A percentile compares a stretch with the other conserved stretches of the same genome.
phyloP scores from a whole-genome alignment of 345 rosid species.

The Citrus inodora region DNA sequence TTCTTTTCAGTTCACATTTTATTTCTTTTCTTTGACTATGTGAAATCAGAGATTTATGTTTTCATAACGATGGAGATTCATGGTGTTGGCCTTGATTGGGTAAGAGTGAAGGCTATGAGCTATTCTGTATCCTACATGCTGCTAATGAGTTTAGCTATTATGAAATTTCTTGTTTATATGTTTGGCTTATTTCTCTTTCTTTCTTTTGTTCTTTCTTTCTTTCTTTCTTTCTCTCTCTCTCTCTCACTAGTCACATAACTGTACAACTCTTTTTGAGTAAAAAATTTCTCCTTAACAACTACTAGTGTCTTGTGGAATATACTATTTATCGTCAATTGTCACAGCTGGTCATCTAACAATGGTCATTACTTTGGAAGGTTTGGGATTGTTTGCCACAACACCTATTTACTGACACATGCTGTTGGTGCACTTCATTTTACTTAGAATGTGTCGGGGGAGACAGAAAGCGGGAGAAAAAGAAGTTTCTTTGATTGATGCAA shows the following conservation, averaged over 20 bases:
- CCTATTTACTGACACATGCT: constrained; percentile 21
- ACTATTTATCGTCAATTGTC: not conserved
- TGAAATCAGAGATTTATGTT: constrained; percentile 48
- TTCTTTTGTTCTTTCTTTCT: not conserved
- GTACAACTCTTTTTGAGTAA: not conserved
- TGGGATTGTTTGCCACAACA: constrained; percentile 19
- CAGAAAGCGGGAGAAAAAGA: not conserved
- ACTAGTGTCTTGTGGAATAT: constrained; percentile 18
- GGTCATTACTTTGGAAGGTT: constrained; percentile 25
- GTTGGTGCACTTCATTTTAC: constrained; percentile 11
- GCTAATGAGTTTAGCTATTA: constrained; percentile 3
- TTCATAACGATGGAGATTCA: constrained; percentile 45
- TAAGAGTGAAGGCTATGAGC: constrained; percentile 41
- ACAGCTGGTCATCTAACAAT: constrained; percentile 24
- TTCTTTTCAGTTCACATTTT: constrained; percentile 16
- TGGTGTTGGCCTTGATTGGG: constrained; percentile 41
- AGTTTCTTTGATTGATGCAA: not conserved
- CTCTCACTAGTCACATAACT: not conserved
- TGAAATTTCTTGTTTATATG: not conserved
- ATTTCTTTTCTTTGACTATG: constrained; percentile 53
- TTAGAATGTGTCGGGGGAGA: not conserved
- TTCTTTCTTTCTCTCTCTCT: not conserved
- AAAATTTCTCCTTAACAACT: constrained; percentile 32
- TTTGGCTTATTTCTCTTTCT: not conserved
- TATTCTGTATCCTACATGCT: constrained; percentile 51